Conservation (phyloP, 2,329 filamentous ascomycete genomes). For the Allantophomopsis cytisporea region DNA sequence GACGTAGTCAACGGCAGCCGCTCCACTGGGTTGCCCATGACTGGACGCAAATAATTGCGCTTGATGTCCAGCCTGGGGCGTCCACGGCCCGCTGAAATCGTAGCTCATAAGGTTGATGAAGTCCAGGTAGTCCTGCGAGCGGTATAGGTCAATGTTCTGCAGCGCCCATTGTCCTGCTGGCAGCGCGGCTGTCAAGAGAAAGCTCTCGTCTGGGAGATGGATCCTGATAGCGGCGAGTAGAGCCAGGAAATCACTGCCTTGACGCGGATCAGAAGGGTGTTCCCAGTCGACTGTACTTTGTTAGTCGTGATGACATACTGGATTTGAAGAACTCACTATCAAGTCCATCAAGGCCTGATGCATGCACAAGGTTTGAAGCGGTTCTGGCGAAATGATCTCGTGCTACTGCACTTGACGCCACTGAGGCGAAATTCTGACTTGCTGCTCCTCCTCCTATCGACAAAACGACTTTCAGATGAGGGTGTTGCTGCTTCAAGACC, state of each 20-base stretch:
- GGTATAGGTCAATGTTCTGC: conserved; percentile 52
- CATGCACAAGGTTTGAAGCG: conserved; percentile 52
- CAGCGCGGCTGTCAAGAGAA: conserved; percentile 58
- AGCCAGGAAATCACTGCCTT: conserved; percentile 58
- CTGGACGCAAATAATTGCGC: conserved; percentile 55
- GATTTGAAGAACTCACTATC: conserved; percentile 44
- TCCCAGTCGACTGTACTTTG: conserved; percentile 59
- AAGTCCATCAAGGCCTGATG: conserved; percentile 60
- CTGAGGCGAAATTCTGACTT: conserved; percentile 50
- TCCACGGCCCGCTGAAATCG: conserved; percentile 66
- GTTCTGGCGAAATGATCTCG: conserved; percentile 60
- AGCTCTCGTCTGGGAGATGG: conserved; percentile 54
- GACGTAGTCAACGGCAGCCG: conserved; percentile 52
- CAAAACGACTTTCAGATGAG: conserved; percentile 59
- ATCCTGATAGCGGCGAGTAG: conserved; percentile 54
- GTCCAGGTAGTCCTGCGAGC: conserved; percentile 53
- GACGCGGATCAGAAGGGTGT: conserved; percentile 50
- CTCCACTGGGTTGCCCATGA: conserved; percentile 42
- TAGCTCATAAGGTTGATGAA: conserved; percentile 71
- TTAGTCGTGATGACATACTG: neutral
- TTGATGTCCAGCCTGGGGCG: conserved; percentile 55
- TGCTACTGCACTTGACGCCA: conserved; percentile 44
- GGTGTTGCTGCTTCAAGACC: conserved; percentile 57
- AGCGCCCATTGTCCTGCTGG: conserved; percentile 54
- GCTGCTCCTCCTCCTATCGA: conserved; percentile 61